Percentiles rank a stretch among this genome's conserved stretches.
Evolutionary conservation across 1,284 basidiomycete genomes (phyloP).

Genomic region (Ustilago cynodontis): DNA sequence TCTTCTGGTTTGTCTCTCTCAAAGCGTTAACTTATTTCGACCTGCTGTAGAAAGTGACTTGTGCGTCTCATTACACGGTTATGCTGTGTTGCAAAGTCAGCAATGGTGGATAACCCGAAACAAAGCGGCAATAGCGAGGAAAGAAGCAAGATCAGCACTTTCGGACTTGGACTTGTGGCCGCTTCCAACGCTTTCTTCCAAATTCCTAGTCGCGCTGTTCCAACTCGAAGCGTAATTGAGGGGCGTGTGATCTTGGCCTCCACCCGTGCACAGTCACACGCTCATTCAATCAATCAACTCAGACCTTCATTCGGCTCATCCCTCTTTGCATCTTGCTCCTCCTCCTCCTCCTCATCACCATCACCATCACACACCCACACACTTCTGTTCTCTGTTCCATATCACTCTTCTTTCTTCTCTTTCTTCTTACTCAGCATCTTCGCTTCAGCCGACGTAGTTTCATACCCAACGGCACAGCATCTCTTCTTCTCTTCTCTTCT

Average conservation of each 20-base stretch:
- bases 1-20: not conserved
- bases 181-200: conserved; percentile 38
- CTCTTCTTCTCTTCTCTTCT: not conserved
- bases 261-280: conserved; percentile 15
- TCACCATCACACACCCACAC: conserved; percentile 4
- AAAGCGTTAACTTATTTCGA: no score
- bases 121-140: no score
- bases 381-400: not conserved
- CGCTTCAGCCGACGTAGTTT: not conserved
- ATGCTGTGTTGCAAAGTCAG: no score
- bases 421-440: not conserved
- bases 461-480: conserved; percentile 1
- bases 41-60: no score
- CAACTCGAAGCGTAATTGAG: not conserved
- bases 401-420: not conserved
- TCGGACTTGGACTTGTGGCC: no score
- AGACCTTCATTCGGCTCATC: conserved; percentile 5
- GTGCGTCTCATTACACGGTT: no score
- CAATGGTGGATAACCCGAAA: not conserved
- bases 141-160: not conserved
- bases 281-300: not conserved
- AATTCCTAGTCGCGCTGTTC: conserved; percentile 18
- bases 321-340: no score
- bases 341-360: not conserved
- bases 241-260: conserved; percentile 13